Base-by-base conservation (phyloP, 768 basidiomycete species). In the Mycena capillaripes region DNA sequence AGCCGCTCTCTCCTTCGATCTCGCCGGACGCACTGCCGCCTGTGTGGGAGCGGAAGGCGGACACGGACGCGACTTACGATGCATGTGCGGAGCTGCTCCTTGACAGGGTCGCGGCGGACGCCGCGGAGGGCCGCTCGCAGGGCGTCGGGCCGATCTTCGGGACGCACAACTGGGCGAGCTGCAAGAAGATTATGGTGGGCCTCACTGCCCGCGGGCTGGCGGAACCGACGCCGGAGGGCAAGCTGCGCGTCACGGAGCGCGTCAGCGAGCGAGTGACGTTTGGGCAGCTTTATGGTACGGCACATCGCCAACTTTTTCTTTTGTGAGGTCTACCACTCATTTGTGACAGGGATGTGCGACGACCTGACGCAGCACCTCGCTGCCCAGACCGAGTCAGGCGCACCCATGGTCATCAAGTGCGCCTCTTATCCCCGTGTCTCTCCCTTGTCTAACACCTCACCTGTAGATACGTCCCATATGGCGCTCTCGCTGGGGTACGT, bases 101-200 rank as follows among this genome's bases (percentile, higher is more conserved):
- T 6, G 80, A 80, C 14, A 86, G 86, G 0, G 83, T 96, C 40
- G 83, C 85, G 4, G 84, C 85, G 11, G 92, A 93, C 76, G 79
- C 92, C 32, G 40, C 73, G 62, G n/a, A 19, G 60, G 66, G 58
- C 12, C 38, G 29, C n/a, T 79, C 81, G 27, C 80, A 68, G 46
- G 16, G 80, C 23, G 80, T 97, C 19, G 93, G 89, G 2, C 89
- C 95, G 19, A 82, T 97, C 2, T 96, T 98, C 75, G 96, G 93
- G 2, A 97, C 97, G 27, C 96, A 97, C 74, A 97, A 97, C 77
- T 89, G 90, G 87, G 83, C 83, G 30, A 95, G 93, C 68, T 91
- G 89, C 72, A 82, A 86, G 27, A 76, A 88, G 57, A 86, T 97
- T 52, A 77, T 96, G 32, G 84, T 87, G 9, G 89, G 90, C 75